Evolutionary conservation across 2,329 filamentous ascomycete genomes (phyloP).

Genomic region (Aureobasidium leucospermi): DNA sequence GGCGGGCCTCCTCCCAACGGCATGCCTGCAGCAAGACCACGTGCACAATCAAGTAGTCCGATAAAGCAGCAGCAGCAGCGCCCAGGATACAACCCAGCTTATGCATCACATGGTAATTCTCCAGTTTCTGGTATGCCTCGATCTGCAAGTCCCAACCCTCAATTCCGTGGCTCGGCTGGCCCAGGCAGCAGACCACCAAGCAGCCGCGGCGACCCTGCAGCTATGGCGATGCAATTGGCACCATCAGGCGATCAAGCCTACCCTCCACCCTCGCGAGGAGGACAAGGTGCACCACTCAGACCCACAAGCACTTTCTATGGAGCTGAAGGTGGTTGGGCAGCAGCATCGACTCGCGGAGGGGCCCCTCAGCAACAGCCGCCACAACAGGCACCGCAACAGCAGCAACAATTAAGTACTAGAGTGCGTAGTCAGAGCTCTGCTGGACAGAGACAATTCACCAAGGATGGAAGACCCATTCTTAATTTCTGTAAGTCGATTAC

Average conservation of each 20-base stretch:
- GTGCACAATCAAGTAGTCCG: conserved; percentile 35
- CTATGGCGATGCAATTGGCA: conserved; percentile 41
- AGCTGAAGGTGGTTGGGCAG: conserved; percentile 23
- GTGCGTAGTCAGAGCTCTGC: conserved; percentile 77
- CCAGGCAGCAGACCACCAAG: conserved; percentile 34
- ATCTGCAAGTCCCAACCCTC: conserved; percentile 32
- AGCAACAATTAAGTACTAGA: conserved; percentile 30
- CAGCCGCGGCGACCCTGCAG: conserved; percentile 32
- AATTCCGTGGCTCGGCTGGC: conserved; percentile 9
- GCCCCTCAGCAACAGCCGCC: not conserved
- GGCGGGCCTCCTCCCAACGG: conserved; percentile 26
- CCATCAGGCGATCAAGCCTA: conserved; percentile 34
- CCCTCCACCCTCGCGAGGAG: conserved; percentile 33
- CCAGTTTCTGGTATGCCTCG: conserved; percentile 30
- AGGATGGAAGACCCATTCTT: conserved; percentile 78
- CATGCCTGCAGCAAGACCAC: conserved; percentile 20
- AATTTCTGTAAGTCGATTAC: conserved; percentile 73
- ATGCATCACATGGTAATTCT: conserved; percentile 29
- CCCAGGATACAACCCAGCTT: conserved; percentile 27
- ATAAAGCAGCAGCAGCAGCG: conserved; percentile 30
- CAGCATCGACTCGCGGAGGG: conserved; percentile 9
- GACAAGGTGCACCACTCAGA: conserved; percentile 18
- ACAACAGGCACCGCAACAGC: conserved; percentile 19
- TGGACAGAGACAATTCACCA: conserved; percentile 76
- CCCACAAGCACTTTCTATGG: conserved; percentile 40